Base-by-base conservation (phyloP, 75 land plant species). In the Picea sitchensis region DNA sequence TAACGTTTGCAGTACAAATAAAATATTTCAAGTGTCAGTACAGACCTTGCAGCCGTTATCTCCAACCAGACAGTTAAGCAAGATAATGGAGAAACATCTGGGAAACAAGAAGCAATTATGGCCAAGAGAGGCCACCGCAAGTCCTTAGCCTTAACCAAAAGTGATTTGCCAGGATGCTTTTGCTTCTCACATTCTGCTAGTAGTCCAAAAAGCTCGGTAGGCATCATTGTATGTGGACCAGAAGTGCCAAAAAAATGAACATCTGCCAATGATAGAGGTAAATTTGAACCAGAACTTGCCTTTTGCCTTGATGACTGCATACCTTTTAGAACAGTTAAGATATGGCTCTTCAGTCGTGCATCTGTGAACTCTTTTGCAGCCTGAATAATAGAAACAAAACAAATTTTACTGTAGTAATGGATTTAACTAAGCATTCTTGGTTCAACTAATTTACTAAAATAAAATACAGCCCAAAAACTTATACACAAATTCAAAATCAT, bases 41-140 rank as follows among this genome's bases (percentile, higher is more conserved):
- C 63, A 20, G 34, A 96, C 99, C 96, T 98, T 79, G 95, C 91
- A 64, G 98, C 99, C 73, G 99, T 93, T 13, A 98, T 90, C 80
- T 98, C 99, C 77, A 98, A 87, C 99, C 99, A 98, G 41, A 91
- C 92, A 36, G 98, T 91, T 77, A 98, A 77, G 90, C 99, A 98
- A 57, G 91, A 88, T 59, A 98, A 76, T 58, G 98, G 82, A 69
- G 96, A 85, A 5, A 88, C 96, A 88, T 98, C 99, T 18, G 87
- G 54, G 81, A 93, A 92, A 83, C 99, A 98, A 14, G 99, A 95
- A 64, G 99, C 96, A 82, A 98, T 83, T 61, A 98, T 85, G 44
- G 99, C 98, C 75, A 98, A 88, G 68, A 98, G 82, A 21, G 99
- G 91, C 99, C 99, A 98, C 61, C 94, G 87, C 77, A 95, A 62